Conservation (phyloP, 257 asterid genomes). For the Eucommia ulmoides region DNA sequence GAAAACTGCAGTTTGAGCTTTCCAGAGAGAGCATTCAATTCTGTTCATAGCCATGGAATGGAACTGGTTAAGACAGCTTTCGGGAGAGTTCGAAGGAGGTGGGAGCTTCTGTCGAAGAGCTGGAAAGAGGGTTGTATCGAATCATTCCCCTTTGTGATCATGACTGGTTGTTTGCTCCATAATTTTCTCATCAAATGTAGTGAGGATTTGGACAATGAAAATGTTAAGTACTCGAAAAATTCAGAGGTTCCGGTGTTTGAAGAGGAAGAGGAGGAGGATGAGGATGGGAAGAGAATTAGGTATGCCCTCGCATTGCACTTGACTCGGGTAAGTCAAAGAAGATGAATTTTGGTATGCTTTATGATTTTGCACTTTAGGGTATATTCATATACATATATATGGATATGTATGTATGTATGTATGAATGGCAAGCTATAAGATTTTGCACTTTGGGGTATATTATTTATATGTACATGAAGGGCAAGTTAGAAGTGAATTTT, state of each 20-base stretch:
- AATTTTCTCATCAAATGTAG: slow-evolving; percentile 91
- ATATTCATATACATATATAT: too few relatives aligned
- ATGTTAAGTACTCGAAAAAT: slow-evolving; percentile 18
- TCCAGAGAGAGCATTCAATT: slow-evolving; percentile 41
- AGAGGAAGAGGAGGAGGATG: slow-evolving; percentile 55
- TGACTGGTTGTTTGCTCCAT: slow-evolving; percentile 77
- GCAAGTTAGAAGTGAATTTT: too few relatives aligned
- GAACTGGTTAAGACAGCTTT: slow-evolving; percentile 57
- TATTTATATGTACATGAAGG: too few relatives aligned
- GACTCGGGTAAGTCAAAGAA: slow-evolving; percentile 46
- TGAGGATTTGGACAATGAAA: slow-evolving; percentile 42
- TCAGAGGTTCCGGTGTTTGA: slow-evolving; percentile 30
- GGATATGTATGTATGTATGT: too few relatives aligned
- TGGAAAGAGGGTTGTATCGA: slow-evolving; percentile 62
- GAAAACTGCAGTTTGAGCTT: slow-evolving; percentile 19
- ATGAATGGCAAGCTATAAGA: too few relatives aligned
- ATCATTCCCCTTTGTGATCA: slow-evolving; percentile 71
- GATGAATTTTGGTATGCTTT: slow-evolving; percentile 13
- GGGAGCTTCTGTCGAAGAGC: slow-evolving; percentile 69
- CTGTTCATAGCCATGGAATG: slow-evolving; percentile 45
- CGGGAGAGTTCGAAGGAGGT: slow-evolving; percentile 39
- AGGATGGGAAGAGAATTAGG: slow-evolving; percentile 47
- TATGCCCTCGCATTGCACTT: slow-evolving; percentile 71
- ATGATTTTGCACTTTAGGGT: too few relatives aligned
- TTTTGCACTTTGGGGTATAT: too few relatives aligned